Conservation (phyloP, 1,284 basidiomycete species). For the Dichomitus squalens region DNA sequence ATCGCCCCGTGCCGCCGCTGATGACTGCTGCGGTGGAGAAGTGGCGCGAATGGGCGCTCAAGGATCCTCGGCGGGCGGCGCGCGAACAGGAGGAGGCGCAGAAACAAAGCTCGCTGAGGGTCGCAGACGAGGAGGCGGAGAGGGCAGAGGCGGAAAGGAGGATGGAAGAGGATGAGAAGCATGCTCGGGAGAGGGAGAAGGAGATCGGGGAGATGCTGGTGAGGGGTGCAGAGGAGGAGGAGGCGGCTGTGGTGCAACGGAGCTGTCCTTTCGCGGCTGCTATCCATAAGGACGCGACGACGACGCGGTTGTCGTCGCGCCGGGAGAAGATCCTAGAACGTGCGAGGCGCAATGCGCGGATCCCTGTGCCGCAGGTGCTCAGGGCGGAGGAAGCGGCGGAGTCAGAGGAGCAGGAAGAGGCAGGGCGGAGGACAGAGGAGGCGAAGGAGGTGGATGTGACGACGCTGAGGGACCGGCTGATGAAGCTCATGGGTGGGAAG, state of each 20-base stretch:
- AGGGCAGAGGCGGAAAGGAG: not conserved
- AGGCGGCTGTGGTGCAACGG: not conserved
- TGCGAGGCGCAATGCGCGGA: conserved; percentile 31
- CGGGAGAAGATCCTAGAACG: conserved; percentile 31
- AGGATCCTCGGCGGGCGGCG: not conserved
- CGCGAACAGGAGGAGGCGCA: not conserved
- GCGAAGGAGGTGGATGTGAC: conserved; percentile 18
- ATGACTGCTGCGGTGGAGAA: conserved; percentile 11
- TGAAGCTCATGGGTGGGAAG: conserved; percentile 30
- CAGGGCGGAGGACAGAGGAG: conserved; percentile 6
- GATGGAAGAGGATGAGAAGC: not conserved
- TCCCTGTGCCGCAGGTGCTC: conserved; percentile 23
- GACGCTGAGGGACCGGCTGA: conserved; percentile 28
- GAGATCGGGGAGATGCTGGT: not conserved
- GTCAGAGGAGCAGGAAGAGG: conserved; percentile 10
- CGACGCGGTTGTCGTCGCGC: conserved; percentile 14
- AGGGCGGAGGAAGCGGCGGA: conserved; percentile 7
- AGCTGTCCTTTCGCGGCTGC: not conserved
- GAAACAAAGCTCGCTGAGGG: not conserved
- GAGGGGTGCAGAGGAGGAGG: not conserved
- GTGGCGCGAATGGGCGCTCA: conserved; percentile 3
- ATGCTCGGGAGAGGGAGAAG: not conserved
- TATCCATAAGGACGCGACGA: not conserved
- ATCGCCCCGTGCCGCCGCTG: not conserved
- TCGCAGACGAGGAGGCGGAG: not conserved